A percentile compares a stretch with the other conserved stretches of the same genome.
Evolutionary conservation across 164 flowering plant species (phyloP).

Genomic region (Pachysandra terminalis): DNA sequence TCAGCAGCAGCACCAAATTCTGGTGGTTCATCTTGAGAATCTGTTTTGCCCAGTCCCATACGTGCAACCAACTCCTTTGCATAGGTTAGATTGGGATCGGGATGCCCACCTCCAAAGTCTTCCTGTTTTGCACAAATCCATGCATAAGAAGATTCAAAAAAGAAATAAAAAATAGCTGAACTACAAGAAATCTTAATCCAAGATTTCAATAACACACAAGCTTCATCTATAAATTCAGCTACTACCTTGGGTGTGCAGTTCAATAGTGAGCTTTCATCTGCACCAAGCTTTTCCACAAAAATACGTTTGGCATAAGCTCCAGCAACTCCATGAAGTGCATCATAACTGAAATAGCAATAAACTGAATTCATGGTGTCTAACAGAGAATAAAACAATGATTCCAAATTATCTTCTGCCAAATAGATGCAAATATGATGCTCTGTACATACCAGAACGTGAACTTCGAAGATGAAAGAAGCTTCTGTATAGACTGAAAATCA

Average conservation of each 20-base stretch:
- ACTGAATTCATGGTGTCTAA: background rate
- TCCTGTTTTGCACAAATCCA: conserved; percentile 51
- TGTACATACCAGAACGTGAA: conserved; percentile 81
- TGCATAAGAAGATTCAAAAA: conserved; percentile 4
- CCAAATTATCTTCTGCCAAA: background rate
- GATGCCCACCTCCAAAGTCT: conserved; percentile 99
- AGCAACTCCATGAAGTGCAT: conserved; percentile 96
- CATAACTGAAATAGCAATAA: conserved; percentile 49
- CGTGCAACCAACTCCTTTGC: conserved; percentile 96
- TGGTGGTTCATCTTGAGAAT: conserved; percentile 63
- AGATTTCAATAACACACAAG: background rate
- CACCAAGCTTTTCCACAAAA: conserved; percentile 97
- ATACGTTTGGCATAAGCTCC: conserved; percentile 94
- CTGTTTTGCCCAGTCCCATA: conserved; percentile 80
- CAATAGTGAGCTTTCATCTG: conserved; percentile 69
- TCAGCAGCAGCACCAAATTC: conserved; percentile 99
- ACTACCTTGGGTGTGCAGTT: conserved; percentile 89
- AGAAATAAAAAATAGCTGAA: background rate
- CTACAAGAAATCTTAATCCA: background rate
- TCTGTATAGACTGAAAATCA: conserved; percentile 76
- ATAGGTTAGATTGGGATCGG: conserved; percentile 98
- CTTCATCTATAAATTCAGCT: background rate
- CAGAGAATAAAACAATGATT: background rate
- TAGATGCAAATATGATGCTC: background rate
- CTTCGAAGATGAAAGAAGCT: conserved; percentile 79